A percentile compares a stretch with the other conserved stretches of the same genome.
Conservation (phyloP, 1,284 basidiomycete species). For the Peniophora sp. region DNA sequence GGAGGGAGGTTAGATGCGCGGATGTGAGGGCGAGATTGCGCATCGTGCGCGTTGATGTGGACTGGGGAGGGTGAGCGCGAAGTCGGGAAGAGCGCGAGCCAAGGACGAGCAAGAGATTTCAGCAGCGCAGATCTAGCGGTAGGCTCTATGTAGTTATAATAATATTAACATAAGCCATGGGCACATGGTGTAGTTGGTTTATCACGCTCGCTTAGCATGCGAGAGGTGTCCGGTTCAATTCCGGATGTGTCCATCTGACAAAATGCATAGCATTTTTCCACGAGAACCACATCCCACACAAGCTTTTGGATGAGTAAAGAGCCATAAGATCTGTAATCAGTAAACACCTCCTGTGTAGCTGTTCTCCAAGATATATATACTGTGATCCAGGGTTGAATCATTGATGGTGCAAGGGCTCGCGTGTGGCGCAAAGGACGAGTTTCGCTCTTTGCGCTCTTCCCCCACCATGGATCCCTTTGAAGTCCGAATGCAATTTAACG, state of each 20-base stretch:
- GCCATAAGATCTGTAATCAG: no score
- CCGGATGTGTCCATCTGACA: not conserved
- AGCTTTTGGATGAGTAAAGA: no score
- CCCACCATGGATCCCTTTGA: slow-evolving; percentile 78
- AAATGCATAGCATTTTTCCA: no score
- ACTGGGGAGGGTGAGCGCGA: no score
- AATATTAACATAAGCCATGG: not conserved
- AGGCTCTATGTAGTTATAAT: not conserved
- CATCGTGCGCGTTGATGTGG: no score
- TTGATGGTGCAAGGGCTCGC: no score
- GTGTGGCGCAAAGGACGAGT: no score
- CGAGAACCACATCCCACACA: no score
- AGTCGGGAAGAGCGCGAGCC: not conserved
- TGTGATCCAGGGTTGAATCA: no score
- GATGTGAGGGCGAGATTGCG: slow-evolving; percentile 4
- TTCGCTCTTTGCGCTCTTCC: no score
- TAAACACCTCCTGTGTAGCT: no score
- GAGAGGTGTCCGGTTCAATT: not conserved
- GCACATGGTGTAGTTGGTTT: not conserved
- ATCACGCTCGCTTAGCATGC: not conserved
- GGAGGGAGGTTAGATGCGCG: slow-evolving; percentile 20
- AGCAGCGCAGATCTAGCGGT: not conserved
- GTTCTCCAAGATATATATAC: no score
- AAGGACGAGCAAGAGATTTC: not conserved
- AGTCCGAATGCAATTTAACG: slow-evolving; percentile 80